Evolutionary conservation across 148 eudicot genomes (phyloP).

Genomic region (Bassia scoparia): DNA sequence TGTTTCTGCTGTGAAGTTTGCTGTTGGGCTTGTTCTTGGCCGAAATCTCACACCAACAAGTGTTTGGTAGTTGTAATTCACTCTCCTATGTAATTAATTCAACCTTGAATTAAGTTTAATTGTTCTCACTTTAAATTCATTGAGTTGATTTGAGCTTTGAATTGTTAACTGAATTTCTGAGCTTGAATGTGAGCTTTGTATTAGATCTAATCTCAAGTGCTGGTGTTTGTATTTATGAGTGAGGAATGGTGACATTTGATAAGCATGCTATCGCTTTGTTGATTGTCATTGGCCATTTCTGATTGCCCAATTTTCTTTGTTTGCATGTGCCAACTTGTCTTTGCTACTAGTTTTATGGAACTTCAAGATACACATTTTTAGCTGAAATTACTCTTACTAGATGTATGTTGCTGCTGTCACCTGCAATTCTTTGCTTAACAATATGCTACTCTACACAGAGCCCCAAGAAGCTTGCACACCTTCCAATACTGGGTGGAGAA

Average conservation of each 20-base stretch:
- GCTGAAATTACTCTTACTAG: background rate
- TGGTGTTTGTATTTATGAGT: background rate
- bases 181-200: too few species aligned
- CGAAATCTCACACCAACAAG: too few species aligned
- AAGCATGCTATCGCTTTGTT: background rate
- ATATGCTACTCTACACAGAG: conserved; percentile 44
- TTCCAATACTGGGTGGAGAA: conserved; percentile 93
- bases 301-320: background rate
- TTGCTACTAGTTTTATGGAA: background rate
- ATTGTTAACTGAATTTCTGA: too few species aligned
- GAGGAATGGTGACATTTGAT: background rate
- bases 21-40: too few species aligned
- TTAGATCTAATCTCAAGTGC: background rate
- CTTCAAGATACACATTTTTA: background rate
- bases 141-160: too few species aligned
- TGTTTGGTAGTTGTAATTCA: too few species aligned
- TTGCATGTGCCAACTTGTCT: background rate
- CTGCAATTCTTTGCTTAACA: conserved; percentile 1
- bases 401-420: conserved; percentile 6
- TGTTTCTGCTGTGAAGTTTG: too few species aligned
- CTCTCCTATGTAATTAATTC: too few species aligned
- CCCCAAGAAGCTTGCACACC: conserved; percentile 86
- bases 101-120: too few species aligned
- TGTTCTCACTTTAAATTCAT: too few species aligned
- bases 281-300: background rate